A percentile compares a stretch with the other conserved stretches of the same genome.
These are phyloP conservation scores for Codiaeum variegatum DNA, from an alignment of 441 rosid genomes.

Conservation along the genomic window DNA sequence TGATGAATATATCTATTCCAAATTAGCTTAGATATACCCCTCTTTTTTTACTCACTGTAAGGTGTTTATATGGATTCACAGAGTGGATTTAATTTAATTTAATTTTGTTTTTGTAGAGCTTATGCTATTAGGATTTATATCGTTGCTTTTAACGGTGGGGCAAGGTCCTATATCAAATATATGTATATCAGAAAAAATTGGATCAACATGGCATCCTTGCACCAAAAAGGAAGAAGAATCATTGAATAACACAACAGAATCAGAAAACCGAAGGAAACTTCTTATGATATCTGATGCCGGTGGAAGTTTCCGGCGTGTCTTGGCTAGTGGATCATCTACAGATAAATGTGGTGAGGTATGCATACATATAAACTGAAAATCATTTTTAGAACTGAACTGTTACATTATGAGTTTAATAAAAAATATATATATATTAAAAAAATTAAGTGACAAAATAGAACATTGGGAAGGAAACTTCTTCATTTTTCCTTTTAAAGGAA, in stretches of 20 bases:
- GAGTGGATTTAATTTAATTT: no score
- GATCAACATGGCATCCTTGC: slow-evolving; percentile 75
- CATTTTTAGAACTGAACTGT: no score
- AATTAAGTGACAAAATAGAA: not conserved
- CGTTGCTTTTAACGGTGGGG: slow-evolving; percentile 55
- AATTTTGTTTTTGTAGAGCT: slow-evolving; percentile 42
- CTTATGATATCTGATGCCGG: slow-evolving; percentile 29
- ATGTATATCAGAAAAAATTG: slow-evolving; percentile 46
- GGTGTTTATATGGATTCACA: no score
- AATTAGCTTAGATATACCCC: no score
- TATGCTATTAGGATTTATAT: slow-evolving; percentile 83
- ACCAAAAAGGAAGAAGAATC: slow-evolving; percentile 9
- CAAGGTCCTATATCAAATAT: slow-evolving; percentile 46
- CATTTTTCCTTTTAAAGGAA: not conserved
- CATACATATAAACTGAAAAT: not conserved
- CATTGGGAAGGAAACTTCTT: not conserved
- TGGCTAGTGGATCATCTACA: slow-evolving; percentile 37
- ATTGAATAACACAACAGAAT: fast-evolving
- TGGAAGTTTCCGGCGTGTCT: slow-evolving; percentile 44
- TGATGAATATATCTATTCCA: no score
- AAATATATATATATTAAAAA: no score
- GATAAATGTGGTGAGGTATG: slow-evolving; percentile 59
- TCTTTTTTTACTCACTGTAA: no score
- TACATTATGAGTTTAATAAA: no score
- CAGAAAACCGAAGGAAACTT: slow-evolving; percentile 48